Percentiles rank a stretch among this genome's conserved stretches.
phyloP scores from a whole-genome alignment of 2,329 filamentous ascomycete species.

The Colletotrichum sp. region DNA sequence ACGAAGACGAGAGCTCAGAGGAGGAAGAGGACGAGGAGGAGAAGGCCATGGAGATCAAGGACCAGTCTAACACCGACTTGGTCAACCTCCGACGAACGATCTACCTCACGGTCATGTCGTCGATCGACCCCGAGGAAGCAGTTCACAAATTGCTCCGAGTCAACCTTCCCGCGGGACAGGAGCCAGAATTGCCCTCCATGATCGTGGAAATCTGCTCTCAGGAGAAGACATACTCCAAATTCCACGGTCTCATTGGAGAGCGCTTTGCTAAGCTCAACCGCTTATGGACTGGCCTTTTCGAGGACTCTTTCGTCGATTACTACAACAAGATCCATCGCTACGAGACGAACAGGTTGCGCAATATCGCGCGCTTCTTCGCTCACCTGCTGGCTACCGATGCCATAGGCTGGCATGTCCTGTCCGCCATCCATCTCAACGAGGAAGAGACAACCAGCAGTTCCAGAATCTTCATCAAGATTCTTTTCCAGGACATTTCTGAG shows the following conservation, averaged over 20 bases:
- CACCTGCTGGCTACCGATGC: slow-evolving; percentile 88
- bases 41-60: slow-evolving; percentile 92
- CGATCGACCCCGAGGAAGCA: slow-evolving; percentile 93
- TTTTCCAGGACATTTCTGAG: slow-evolving; percentile 91
- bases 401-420: slow-evolving; percentile 90
- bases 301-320: slow-evolving; percentile 88
- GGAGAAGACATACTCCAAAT: slow-evolving; percentile 96
- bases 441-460: slow-evolving; percentile 96
- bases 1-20: slow-evolving; percentile 65
- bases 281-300: slow-evolving; percentile 92
- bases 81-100: slow-evolving; percentile 93
- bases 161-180: slow-evolving; percentile 83
- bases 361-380: slow-evolving; percentile 94
- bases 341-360: slow-evolving; percentile 93
- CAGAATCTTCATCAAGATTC: slow-evolving; percentile 97
- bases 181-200: slow-evolving; percentile 93
- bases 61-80: slow-evolving; percentile 94
- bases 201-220: slow-evolving; percentile 96
- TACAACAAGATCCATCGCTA: slow-evolving; percentile 98
- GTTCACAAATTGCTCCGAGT: slow-evolving; percentile 98
- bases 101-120: slow-evolving; percentile 97
- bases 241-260: slow-evolving; percentile 93
- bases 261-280: slow-evolving; percentile 95
- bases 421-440: slow-evolving; percentile 87
- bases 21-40: slow-evolving; percentile 79